phyloP scores from a whole-genome alignment of 139 green algal genomes.

The Chlamydomonas eustigma region DNA sequence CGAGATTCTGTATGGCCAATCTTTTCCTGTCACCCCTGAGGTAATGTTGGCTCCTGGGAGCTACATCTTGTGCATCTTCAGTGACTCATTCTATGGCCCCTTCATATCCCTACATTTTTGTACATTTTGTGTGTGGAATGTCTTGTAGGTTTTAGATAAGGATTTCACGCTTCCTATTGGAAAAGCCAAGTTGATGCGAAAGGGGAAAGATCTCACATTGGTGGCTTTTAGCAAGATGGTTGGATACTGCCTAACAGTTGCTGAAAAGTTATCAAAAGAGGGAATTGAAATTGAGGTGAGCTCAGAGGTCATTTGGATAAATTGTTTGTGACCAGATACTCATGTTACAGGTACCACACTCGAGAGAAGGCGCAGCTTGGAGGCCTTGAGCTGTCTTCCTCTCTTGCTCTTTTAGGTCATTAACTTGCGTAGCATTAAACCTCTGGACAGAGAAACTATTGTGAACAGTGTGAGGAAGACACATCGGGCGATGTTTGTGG shows the following conservation, averaged over 20 bases:
- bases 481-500: constrained; percentile 76
- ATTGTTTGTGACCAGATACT: too few species aligned
- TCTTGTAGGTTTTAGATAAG: constrained; percentile 71
- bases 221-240: constrained; percentile 94
- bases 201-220: constrained; percentile 82
- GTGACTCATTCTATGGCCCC: neutral
- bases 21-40: constrained; percentile 74
- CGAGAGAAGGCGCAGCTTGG: too few species aligned
- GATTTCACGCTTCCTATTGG: constrained; percentile 96
- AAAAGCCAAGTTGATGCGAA: constrained; percentile 84
- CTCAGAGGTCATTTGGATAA: too few species aligned
- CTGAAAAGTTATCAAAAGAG: constrained; percentile 79
- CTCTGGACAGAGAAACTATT: constrained; percentile 89
- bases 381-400: too few species aligned
- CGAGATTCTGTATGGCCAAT: constrained; percentile 92
- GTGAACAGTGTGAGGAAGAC: constrained; percentile 84
- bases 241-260: constrained; percentile 80
- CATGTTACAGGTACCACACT: too few species aligned
- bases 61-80: neutral
- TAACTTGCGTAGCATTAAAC: constrained; percentile 93
- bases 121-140: neutral
- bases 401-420: constrained; percentile 60
- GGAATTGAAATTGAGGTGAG: constrained; percentile 90
- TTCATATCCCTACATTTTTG: too few species aligned
- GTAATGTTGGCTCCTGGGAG: constrained; percentile 14